Evolutionary conservation across 768 basidiomycete species (phyloP).

Genomic region (Termitomyces sp.): DNA sequence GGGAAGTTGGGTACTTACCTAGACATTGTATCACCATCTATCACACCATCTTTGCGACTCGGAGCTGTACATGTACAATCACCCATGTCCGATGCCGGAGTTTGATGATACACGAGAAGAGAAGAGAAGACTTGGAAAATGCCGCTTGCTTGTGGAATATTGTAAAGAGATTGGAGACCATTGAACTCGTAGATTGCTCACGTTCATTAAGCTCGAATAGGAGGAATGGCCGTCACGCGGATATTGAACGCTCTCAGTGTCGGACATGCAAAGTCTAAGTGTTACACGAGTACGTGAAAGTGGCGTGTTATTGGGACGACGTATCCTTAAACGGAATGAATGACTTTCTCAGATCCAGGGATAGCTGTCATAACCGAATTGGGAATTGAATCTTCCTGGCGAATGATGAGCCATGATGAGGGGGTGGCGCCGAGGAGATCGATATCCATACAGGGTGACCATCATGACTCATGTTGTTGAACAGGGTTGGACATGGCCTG

Average conservation of each 20-base stretch:
- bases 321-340: neutral
- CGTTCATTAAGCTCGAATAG: neutral
- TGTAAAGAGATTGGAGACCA: neutral
- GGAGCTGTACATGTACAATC: neutral
- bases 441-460: neutral
- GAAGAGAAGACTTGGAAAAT: neutral
- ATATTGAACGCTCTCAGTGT: neutral
- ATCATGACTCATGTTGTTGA: neutral
- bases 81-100: neutral
- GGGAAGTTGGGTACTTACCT: too few species aligned
- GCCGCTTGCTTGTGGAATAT: neutral
- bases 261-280: too few species aligned
- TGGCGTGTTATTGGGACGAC: neutral
- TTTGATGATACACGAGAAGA: neutral
- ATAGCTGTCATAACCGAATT: neutral
- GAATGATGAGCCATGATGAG: neutral
- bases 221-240: neutral
- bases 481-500: neutral
- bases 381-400: neutral
- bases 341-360: neutral
- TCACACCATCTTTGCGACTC: neutral
- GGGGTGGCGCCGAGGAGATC: neutral
- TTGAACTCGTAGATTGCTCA: neutral
- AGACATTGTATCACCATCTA: too few species aligned
- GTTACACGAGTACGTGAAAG: neutral